These are phyloP conservation scores for Passiflora organensis DNA, from an alignment of 345 rosid genomes.

Conservation along the genomic window DNA sequence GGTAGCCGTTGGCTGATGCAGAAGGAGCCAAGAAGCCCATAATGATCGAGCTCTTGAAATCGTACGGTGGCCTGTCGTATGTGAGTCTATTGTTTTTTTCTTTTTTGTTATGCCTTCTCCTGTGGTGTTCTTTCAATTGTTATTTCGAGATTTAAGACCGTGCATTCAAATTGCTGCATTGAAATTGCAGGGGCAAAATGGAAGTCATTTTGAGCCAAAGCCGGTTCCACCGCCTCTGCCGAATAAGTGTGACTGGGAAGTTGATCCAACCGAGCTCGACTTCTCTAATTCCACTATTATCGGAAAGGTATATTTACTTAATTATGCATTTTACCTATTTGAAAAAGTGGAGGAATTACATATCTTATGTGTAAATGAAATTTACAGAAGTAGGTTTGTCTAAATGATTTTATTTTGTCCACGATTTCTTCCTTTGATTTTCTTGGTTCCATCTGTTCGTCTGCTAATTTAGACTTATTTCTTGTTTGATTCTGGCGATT, in stretches of 20 bases:
- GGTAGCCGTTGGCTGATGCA: constrained; percentile 95
- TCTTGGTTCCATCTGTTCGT: too few species aligned
- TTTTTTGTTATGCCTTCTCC: neutral
- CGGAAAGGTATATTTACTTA: constrained; percentile 59
- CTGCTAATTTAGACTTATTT: too few species aligned
- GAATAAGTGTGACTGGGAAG: constrained; percentile 99
- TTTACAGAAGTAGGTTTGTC: too few species aligned
- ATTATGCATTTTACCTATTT: neutral
- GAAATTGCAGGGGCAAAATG: constrained; percentile 83
- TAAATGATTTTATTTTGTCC: neutral
- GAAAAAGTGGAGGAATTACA: too few species aligned
- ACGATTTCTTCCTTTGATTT: too few species aligned
- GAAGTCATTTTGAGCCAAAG: constrained; percentile 97
- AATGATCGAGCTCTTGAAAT: constrained; percentile 71
- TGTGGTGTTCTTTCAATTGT: neutral
- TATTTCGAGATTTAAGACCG: constrained; percentile 9
- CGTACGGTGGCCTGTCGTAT: constrained; percentile 84
- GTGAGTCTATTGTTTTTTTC: constrained; percentile 45
- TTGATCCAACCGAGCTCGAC: constrained; percentile 92
- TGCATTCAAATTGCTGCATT: constrained; percentile 11
- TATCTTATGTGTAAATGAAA: too few species aligned
- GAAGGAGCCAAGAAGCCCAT: constrained; percentile 83
- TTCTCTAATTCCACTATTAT: constrained; percentile 69
- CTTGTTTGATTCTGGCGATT: too few species aligned
- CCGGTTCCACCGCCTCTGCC: constrained; percentile 92